Percentiles rank a stretch among this genome's conserved stretches.
Conservation (phyloP, 2,329 filamentous ascomycete genomes). For the Colletotrichum graminicola region DNA sequence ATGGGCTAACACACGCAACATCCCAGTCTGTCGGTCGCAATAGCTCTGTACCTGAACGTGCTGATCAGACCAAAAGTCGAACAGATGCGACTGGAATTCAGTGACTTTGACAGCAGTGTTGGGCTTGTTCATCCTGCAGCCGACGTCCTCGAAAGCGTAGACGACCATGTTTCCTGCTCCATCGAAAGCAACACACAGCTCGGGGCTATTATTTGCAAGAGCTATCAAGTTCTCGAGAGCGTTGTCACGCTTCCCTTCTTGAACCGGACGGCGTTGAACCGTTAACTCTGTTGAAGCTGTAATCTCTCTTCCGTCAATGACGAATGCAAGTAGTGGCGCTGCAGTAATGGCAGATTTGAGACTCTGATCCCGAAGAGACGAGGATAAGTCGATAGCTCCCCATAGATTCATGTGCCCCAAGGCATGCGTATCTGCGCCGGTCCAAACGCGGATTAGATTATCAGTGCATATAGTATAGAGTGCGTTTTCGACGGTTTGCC, state of each 20-base stretch:
- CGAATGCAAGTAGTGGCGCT: slow-evolving; percentile 65
- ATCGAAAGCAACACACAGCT: slow-evolving; percentile 89
- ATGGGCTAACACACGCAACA: slow-evolving; percentile 81
- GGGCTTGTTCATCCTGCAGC: slow-evolving; percentile 73
- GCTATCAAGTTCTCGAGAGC: slow-evolving; percentile 88
- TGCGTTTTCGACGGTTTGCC: slow-evolving; percentile 86
- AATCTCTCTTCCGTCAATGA: slow-evolving; percentile 87
- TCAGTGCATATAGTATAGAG: slow-evolving; percentile 92
- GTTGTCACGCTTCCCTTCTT: slow-evolving; percentile 59
- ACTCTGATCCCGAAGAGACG: slow-evolving; percentile 70
- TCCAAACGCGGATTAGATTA: slow-evolving; percentile 85
- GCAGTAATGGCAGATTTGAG: slow-evolving; percentile 34
- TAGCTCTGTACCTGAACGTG: slow-evolving; percentile 81
- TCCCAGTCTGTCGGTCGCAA: slow-evolving; percentile 73
- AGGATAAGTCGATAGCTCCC: slow-evolving; percentile 81
- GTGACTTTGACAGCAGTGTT: slow-evolving; percentile 87
- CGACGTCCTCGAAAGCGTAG: slow-evolving; percentile 91
- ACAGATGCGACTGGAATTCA: slow-evolving; percentile 73
- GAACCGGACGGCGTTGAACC: slow-evolving; percentile 63
- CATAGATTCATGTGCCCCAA: slow-evolving; percentile 82
- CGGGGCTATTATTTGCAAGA: slow-evolving; percentile 85
- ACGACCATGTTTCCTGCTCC: slow-evolving; percentile 88
- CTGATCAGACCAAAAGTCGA: slow-evolving; percentile 56
- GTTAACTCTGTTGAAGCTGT: slow-evolving; percentile 81
- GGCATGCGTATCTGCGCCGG: slow-evolving; percentile 77